phyloP scores from a whole-genome alignment of 2,329 filamentous ascomycete genomes.

The Escovopsis sp. region DNA sequence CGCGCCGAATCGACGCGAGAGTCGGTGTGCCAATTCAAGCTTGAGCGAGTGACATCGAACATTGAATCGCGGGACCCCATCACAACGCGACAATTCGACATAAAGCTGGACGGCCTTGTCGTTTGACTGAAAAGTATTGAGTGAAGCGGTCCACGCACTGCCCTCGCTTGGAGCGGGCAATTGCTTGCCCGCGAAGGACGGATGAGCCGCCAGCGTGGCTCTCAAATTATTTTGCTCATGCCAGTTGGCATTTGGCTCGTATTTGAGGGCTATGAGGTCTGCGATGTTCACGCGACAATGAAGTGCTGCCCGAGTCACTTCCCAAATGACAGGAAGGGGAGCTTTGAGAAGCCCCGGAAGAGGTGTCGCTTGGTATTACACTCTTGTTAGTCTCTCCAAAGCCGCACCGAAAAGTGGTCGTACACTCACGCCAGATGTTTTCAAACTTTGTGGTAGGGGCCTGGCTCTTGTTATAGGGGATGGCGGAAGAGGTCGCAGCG shows the following conservation, averaged over 20 bases:
- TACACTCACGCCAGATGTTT: constrained; percentile 26
- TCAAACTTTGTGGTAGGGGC: constrained; percentile 11
- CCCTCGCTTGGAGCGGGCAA: constrained; percentile 33
- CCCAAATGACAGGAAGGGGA: constrained; percentile 37
- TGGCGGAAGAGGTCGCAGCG: no score
- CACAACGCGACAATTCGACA: constrained; percentile 24
- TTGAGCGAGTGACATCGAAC: constrained; percentile 33
- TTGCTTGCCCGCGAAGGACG: constrained; percentile 26
- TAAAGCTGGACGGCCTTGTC: constrained; percentile 28
- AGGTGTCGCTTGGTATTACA: no score
- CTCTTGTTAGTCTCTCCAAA: no score
- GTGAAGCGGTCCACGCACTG: constrained; percentile 31
- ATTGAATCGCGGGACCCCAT: constrained; percentile 26
- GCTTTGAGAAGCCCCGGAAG: constrained; percentile 13
- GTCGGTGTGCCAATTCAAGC: constrained; percentile 34
- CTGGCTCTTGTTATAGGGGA: no score
- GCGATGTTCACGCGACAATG: constrained; percentile 29
- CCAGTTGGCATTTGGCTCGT: constrained; percentile 24
- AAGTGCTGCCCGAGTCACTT: constrained; percentile 32
- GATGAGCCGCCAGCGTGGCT: constrained; percentile 22
- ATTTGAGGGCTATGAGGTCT: constrained; percentile 17
- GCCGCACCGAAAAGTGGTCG: no score
- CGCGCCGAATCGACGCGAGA: constrained; percentile 39
- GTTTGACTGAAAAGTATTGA: constrained; percentile 20
- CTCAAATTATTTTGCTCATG: constrained; percentile 30